Conservation (phyloP, 306 rosid genomes). For the Castanopsis chinensis region DNA sequence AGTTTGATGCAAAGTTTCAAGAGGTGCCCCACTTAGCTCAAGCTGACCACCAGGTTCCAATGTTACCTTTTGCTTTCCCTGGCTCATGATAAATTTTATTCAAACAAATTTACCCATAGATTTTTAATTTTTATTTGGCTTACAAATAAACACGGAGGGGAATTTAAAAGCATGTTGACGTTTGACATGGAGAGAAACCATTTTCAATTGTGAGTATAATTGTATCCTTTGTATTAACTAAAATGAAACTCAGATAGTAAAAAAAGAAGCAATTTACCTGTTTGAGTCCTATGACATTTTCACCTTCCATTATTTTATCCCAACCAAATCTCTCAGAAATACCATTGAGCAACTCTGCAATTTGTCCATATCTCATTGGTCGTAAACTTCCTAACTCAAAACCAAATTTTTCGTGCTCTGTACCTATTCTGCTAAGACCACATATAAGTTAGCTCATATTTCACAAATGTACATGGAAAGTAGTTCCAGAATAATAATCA, state of each 20-base stretch:
- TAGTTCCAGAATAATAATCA: too few relatives aligned
- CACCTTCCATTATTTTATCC: slow-evolving; percentile 90
- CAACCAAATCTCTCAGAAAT: slow-evolving; percentile 93
- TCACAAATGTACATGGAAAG: too few relatives aligned
- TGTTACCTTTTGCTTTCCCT: slow-evolving; percentile 96
- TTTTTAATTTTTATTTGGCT: too few relatives aligned
- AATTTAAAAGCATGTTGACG: too few relatives aligned
- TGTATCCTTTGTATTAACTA: too few relatives aligned
- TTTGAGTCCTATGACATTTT: slow-evolving; percentile 84
- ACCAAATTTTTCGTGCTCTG: slow-evolving; percentile 98
- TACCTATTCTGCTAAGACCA: slow-evolving; percentile 80
- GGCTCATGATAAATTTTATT: slow-evolving; percentile 27
- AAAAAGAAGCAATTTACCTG: slow-evolving; percentile 46
- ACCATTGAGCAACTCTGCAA: slow-evolving; percentile 73
- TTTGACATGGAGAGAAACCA: too few relatives aligned
- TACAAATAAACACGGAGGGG: too few relatives aligned
- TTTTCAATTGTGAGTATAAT: too few relatives aligned
- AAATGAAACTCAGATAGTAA: not conserved
- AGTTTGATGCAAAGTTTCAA: slow-evolving; percentile 96
- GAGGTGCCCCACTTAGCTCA: slow-evolving; percentile 99
- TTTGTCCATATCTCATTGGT: slow-evolving; percentile 85
- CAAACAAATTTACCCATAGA: too few relatives aligned
- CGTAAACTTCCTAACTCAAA: slow-evolving; percentile 71
- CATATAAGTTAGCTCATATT: not conserved
- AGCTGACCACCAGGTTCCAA: slow-evolving; percentile 99